Evolutionary conservation across 257 asterid genomes (phyloP).

Genomic region (Ligustrum vulgare): DNA sequence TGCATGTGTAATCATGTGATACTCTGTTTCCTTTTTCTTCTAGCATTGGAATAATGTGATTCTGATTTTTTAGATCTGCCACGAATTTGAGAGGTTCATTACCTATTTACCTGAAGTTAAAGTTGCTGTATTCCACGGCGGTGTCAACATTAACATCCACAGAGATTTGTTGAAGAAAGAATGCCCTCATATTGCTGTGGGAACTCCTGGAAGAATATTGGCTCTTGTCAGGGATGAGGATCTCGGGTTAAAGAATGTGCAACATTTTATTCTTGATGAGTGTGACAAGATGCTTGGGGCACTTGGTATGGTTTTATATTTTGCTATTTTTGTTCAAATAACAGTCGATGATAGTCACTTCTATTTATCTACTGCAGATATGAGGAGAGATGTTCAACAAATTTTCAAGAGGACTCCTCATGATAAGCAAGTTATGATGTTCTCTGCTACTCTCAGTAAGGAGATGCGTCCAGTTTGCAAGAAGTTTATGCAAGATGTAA

Average conservation of each 20-base stretch:
- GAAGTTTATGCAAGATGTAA: slow-evolving; percentile 91
- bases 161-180: slow-evolving; percentile 45
- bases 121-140: slow-evolving; percentile 49
- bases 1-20: background rate
- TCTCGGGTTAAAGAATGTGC: slow-evolving; percentile 42
- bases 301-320: slow-evolving; percentile 33
- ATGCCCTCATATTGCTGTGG: slow-evolving; percentile 49
- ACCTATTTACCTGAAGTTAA: slow-evolving; percentile 46
- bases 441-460: slow-evolving; percentile 84
- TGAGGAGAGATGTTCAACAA: slow-evolving; percentile 82
- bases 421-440: slow-evolving; percentile 95
- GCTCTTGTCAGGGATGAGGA: slow-evolving; percentile 40
- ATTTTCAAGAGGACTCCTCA: slow-evolving; percentile 85
- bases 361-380: slow-evolving; percentile 41
- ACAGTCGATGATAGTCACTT: background rate
- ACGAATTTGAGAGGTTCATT: slow-evolving; percentile 45
- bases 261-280: slow-evolving; percentile 50
- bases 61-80: slow-evolving; percentile 32
- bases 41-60: background rate
- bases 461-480: slow-evolving; percentile 90
- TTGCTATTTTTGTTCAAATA: background rate
- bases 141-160: slow-evolving; percentile 44
- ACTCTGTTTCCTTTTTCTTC: background rate
- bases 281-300: slow-evolving; percentile 51
- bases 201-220: slow-evolving; percentile 50